Evolutionary conservation across 148 eudicot genomes (phyloP), one percentile per base, ranked within the genome.

Genomic region (Vaccinium vitisidaea): DNA sequence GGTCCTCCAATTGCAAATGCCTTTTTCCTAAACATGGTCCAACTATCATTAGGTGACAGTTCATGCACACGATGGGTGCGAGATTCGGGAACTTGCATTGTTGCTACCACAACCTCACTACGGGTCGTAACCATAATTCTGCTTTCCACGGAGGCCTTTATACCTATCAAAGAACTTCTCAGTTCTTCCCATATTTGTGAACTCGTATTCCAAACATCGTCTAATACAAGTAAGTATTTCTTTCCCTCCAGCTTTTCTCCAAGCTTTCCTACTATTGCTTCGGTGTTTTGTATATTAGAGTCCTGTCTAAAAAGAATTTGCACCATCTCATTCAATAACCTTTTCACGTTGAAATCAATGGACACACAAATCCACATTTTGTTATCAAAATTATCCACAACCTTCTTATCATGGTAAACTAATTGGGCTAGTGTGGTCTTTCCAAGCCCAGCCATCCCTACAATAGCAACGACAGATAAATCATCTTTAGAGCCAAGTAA

Each of bases 151-250:
- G 63, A 83, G 5, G 43, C 53, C 43, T 59, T 59, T 27, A 80
- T 61, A 32, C 80, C 82, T 11, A 46, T 58, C 49, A 84, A 59
- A 8, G 83, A 43, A 12, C 48, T 61, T n/a, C 10, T 27, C 59
- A 86, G 8, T 0, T 43, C 25, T 18, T 8, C 46, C 87, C 87
- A 86, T 11, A 2, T 25, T 8, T 13, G n/a, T 8, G 18, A 1
- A 5, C 8, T 32, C 13, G 30, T 30, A 13, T 71, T 73, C 85
- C 86, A 83, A 9, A 86, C 65, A 80, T 86, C 83, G 63, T 86
- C 88, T 1, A 83, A 76, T 0, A 86, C 76, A 23, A 86, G 85
- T 2, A 86, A 36, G 27, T 83, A 86, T 21, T 55, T 86, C 13
- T 36, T 80, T 3, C 55, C 71, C 0, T 43, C n/a, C 7, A 87